Evolutionary conservation across 805 yeast genomes (phyloP).

Genomic region (Monosporozyma aerobia): DNA sequence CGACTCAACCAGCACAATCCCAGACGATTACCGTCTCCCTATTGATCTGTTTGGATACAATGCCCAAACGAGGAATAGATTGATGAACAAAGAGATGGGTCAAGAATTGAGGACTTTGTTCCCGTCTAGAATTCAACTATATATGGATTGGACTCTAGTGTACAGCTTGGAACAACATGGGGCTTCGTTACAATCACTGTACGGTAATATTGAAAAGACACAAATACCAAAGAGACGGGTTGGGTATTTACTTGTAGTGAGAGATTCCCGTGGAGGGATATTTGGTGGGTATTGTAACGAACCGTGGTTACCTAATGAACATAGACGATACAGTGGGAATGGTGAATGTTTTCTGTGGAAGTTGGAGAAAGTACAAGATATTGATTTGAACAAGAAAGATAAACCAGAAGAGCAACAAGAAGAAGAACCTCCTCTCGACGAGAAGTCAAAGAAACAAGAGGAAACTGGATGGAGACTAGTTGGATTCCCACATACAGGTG

Average conservation of each 20-base stretch:
- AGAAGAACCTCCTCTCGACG: constrained; percentile 6
- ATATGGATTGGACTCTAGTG: constrained; percentile 64
- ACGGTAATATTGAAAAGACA: constrained; percentile 37
- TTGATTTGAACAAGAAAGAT: constrained; percentile 9
- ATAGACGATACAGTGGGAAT: constrained; percentile 75
- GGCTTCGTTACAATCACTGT: constrained; percentile 72
- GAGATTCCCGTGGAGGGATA: constrained; percentile 50
- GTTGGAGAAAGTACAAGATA: constrained; percentile 36
- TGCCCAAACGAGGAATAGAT: constrained; percentile 43
- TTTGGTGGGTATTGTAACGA: constrained; percentile 82
- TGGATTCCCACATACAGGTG: constrained; percentile 82
- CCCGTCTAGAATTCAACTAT: constrained; percentile 72
- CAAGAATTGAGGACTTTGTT: constrained; percentile 63
- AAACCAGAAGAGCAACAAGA: neutral
- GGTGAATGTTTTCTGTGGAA: constrained; percentile 95
- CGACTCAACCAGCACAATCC: neutral
- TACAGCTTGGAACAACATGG: constrained; percentile 93
- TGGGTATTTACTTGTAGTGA: constrained; percentile 69
- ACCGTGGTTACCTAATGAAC: constrained; percentile 58
- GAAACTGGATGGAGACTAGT: constrained; percentile 41
- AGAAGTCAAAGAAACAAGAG: constrained; percentile 4
- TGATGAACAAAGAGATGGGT: constrained; percentile 57
- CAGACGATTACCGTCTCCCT: constrained; percentile 42
- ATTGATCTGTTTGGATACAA: constrained; percentile 54
- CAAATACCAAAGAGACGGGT: constrained; percentile 34